Evolutionary conservation across 768 basidiomycete species (phyloP), one percentile per base, ranked within the genome.

Genomic region (Daedaleopsis nitida): DNA sequence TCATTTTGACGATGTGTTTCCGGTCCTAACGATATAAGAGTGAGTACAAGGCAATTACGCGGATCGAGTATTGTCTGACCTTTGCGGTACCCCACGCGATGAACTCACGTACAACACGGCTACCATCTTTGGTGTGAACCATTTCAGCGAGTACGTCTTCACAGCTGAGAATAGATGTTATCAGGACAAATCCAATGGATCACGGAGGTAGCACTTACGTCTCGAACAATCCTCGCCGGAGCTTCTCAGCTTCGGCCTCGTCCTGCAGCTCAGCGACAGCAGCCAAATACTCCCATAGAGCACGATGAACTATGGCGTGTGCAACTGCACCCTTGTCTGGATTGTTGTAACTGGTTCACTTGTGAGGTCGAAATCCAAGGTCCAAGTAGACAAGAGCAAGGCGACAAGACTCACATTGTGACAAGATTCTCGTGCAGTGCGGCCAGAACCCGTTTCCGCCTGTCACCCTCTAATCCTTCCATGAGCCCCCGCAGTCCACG

Each of bases 121-220:
- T 92, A 19, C 95, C 95, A 66, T 96, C 92, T 69, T 86, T 93
- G 16, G 95, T 98, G 69, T 98, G 95, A 0, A 95, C 92, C 82
- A 96, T 91, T 70, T 97, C 95, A 0, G 94, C 88, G 8, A 96
- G 78, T 19, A 89, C 81, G 44, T 96, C 94, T 64, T 92, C 87
- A 66, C 90, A 91, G 27, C 27, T 32, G 27, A 3, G 27, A 7
- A 32, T 7, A 32, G 27, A n/a, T n/a, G n/a, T n/a, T 32, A 32
- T 3, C 4, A 32, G 27, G 27, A n/a, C 27, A 32, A 7, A 32
- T 53, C 91, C 93, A 63, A 34, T 63, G 35, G 42, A 21, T 35
- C 48, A 34, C 34, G 62, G 59, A 16, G 16, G 32, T 12, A 17
- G 70, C 80, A 61, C 39, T 42, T 62, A 94, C 88, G 80, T 86